These are phyloP conservation scores for Karstenula rhodostoma DNA, from an alignment of 2,329 filamentous ascomycete genomes.

Conservation along the genomic window DNA sequence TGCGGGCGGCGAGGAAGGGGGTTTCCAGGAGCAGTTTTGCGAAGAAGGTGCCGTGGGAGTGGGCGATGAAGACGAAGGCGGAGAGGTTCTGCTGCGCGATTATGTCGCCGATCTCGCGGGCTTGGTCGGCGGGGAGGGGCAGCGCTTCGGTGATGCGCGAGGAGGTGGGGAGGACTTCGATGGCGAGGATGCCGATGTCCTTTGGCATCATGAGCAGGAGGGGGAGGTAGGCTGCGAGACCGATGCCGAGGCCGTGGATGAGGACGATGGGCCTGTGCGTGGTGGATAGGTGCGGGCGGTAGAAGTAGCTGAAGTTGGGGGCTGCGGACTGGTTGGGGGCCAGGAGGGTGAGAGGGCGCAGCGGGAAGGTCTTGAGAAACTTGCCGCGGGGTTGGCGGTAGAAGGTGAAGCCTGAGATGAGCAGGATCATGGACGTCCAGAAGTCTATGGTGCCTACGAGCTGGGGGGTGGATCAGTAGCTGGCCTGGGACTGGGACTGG, in stretches of 20 bases:
- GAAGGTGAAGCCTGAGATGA: conserved; percentile 59
- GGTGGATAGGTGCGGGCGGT: conserved; percentile 64
- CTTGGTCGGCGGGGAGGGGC: conserved; percentile 59
- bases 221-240: conserved; percentile 65
- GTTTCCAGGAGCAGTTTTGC: conserved; percentile 66
- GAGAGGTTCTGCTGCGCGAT: conserved; percentile 63
- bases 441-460: conserved; percentile 59
- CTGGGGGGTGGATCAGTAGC: not conserved
- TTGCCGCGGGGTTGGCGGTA: conserved; percentile 52
- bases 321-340: conserved; percentile 57
- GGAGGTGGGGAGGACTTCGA: conserved; percentile 69
- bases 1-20: conserved; percentile 51
- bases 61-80: conserved; percentile 65
- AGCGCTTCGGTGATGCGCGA: conserved; percentile 64
- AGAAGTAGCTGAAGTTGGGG: conserved; percentile 60
- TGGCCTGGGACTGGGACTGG: not conserved
- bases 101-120: conserved; percentile 62
- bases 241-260: conserved; percentile 73
- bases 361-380: conserved; percentile 63
- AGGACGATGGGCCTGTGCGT: conserved; percentile 67
- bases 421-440: conserved; percentile 46
- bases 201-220: conserved; percentile 62
- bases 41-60: conserved; percentile 67
- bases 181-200: conserved; percentile 66
- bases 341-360: conserved; percentile 60